Conservation (phyloP, 768 basidiomycete genomes). For the Tylopilus intermedius region DNA sequence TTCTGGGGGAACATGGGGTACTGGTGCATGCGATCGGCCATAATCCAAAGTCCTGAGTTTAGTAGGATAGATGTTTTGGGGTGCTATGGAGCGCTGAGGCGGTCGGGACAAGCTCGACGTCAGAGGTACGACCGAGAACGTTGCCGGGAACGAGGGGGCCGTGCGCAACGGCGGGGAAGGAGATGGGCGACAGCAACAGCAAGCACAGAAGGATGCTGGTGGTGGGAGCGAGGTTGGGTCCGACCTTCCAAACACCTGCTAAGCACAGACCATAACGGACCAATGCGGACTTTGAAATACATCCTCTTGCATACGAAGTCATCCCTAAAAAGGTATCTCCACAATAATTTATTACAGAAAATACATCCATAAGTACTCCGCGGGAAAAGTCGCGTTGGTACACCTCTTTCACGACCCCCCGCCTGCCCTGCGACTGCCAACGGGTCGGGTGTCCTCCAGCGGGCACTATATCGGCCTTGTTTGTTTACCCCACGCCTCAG, state of each 20-base stretch:
- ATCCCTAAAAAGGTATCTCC: slow-evolving; percentile 11
- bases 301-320: slow-evolving; percentile 16
- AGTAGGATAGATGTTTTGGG: slow-evolving; percentile 27
- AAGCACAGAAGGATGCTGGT: slow-evolving; percentile 42
- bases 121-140: slow-evolving; percentile 19
- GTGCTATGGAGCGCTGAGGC: slow-evolving; percentile 25
- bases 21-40: slow-evolving; percentile 59
- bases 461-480: not conserved
- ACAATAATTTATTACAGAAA: slow-evolving; percentile 20
- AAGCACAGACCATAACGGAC: slow-evolving; percentile 36
- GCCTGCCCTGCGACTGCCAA: not conserved
- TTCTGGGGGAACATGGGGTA: slow-evolving; percentile 51
- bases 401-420: not conserved
- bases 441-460: not conserved
- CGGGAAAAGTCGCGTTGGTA: not conserved
- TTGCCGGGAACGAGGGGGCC: slow-evolving; percentile 30
- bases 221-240: slow-evolving; percentile 54
- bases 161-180: slow-evolving; percentile 47
- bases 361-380: slow-evolving; percentile 1
- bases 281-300: slow-evolving; percentile 31
- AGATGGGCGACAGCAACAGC: slow-evolving; percentile 27
- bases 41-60: slow-evolving; percentile 35
- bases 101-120: slow-evolving; percentile 21
- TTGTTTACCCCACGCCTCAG: slow-evolving; percentile 1
- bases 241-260: slow-evolving; percentile 39